Conservation (phyloP, 2,329 filamentous ascomycete species). For the Xylariomycetidae sp. region DNA sequence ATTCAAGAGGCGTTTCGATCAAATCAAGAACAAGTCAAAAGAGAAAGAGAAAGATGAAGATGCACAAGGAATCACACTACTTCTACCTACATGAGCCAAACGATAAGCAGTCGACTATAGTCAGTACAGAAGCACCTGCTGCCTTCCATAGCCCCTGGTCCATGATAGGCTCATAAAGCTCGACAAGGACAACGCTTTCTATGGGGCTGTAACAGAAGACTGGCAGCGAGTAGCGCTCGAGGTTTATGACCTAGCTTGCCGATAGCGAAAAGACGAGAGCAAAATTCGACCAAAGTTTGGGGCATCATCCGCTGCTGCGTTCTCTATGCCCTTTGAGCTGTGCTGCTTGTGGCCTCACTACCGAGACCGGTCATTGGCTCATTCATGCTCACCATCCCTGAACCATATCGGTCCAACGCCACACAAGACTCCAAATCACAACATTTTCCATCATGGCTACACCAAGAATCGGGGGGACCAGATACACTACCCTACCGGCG, state of each 20-base stretch:
- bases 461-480: too few species aligned
- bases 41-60: slow-evolving; percentile 15
- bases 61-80: slow-evolving; percentile 20
- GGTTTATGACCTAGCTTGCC: slow-evolving; percentile 66
- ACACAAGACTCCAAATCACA: too few species aligned
- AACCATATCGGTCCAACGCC: slow-evolving; percentile 12
- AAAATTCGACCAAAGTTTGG: slow-evolving; percentile 39
- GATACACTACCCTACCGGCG: too few species aligned
- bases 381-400: slow-evolving; percentile 16
- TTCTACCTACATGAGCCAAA: slow-evolving; percentile 21
- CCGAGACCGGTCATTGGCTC: slow-evolving; percentile 16
- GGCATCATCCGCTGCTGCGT: slow-evolving; percentile 38
- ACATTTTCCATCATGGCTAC: slow-evolving; percentile 6
- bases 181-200: slow-evolving; percentile 33
- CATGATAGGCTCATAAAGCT: slow-evolving; percentile 39
- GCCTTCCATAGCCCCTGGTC: slow-evolving; percentile 41
- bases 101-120: slow-evolving; percentile 27
- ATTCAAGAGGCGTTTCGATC: too few species aligned
- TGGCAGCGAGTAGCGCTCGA: slow-evolving; percentile 55
- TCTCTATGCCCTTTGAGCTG: slow-evolving; percentile 32
- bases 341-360: slow-evolving; percentile 27
- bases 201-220: slow-evolving; percentile 47
- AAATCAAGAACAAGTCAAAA: slow-evolving; percentile 18
- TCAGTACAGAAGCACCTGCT: slow-evolving; percentile 28
- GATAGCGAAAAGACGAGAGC: slow-evolving; percentile 58